Percentiles rank a stretch among this genome's conserved stretches.
phyloP scores from a whole-genome alignment of 345 rosid genomes.

The Turnera subulata region DNA sequence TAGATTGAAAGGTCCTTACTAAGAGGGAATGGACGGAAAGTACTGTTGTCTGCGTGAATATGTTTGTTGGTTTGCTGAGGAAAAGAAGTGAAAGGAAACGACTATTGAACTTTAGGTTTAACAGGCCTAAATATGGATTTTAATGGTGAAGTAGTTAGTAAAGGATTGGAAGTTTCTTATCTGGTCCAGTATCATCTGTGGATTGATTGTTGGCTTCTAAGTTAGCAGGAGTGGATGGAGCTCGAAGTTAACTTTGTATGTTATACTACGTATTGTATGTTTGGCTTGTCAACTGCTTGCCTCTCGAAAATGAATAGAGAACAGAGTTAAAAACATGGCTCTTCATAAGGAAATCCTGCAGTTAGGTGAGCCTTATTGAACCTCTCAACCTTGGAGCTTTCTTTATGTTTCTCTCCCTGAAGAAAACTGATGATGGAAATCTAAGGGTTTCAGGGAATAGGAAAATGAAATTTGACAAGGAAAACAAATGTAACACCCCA shows the following conservation, averaged over 20 bases:
- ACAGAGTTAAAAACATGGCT: too few relatives aligned
- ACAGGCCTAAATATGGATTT: background rate
- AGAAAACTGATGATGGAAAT: background rate
- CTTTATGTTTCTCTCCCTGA: background rate
- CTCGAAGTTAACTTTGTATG: background rate
- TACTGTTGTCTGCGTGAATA: background rate
- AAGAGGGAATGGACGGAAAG: background rate
- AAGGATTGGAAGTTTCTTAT: too few relatives aligned
- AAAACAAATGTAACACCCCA: too few relatives aligned
- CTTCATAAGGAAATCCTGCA: background rate
- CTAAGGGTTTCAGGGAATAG: background rate
- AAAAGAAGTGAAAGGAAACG: constrained; percentile 5
- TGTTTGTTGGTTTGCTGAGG: background rate
- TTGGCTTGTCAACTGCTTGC: background rate
- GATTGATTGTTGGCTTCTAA: too few relatives aligned
- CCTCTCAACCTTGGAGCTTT: background rate
- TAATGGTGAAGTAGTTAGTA: too few relatives aligned
- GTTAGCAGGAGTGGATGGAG: too few relatives aligned
- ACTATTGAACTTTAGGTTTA: background rate
- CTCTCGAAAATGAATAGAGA: too few relatives aligned
- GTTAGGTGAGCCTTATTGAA: background rate
- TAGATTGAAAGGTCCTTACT: background rate
- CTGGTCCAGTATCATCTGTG: too few relatives aligned
- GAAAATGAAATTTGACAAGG: background rate
- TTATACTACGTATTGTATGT: too few relatives aligned